phyloP scores from a whole-genome alignment of 1,139 yeast species.

The Scheffersomyces cryptocercus region DNA sequence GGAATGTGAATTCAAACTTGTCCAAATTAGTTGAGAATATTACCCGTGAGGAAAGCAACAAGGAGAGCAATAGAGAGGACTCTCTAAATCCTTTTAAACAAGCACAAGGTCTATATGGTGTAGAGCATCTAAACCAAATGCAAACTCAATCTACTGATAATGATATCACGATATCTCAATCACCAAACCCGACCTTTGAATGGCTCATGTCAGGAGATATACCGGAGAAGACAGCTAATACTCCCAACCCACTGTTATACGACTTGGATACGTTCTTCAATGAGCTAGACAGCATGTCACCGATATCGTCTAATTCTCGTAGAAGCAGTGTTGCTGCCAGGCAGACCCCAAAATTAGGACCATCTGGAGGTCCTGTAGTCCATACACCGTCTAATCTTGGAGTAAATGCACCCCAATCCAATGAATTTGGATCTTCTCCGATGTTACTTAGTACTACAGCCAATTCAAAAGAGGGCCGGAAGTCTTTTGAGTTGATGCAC shows the following conservation, averaged over 20 bases:
- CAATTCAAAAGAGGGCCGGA: conserved; percentile 47
- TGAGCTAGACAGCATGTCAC: conserved; percentile 37
- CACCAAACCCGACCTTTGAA: conserved; percentile 24
- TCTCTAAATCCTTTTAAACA: conserved; percentile 8
- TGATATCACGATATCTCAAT: background rate
- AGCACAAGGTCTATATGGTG: conserved; percentile 4
- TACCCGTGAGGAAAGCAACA: conserved; percentile 10
- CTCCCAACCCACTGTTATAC: conserved; percentile 5
- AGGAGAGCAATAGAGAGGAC: conserved; percentile 1
- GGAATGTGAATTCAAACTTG: conserved; percentile 42
- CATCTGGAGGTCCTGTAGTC: background rate
- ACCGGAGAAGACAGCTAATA: background rate
- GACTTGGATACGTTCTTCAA: conserved; percentile 47
- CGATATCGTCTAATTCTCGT: conserved; percentile 18
- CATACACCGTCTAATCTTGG: background rate
- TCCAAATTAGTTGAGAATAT: conserved; percentile 37
- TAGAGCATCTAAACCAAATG: background rate
- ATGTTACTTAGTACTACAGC: conserved; percentile 3
- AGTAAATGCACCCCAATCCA: conserved; percentile 5
- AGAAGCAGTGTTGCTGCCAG: conserved; percentile 10
- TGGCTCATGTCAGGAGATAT: conserved; percentile 24
- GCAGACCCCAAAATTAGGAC: background rate
- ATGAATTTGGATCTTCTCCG: conserved; percentile 6
- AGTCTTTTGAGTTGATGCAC: conserved; percentile 60
- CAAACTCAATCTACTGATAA: background rate